Percentiles rank a stretch among this genome's conserved stretches.
Conservation (phyloP, 441 rosid species). For the Bocquillonia castaneifolia region DNA sequence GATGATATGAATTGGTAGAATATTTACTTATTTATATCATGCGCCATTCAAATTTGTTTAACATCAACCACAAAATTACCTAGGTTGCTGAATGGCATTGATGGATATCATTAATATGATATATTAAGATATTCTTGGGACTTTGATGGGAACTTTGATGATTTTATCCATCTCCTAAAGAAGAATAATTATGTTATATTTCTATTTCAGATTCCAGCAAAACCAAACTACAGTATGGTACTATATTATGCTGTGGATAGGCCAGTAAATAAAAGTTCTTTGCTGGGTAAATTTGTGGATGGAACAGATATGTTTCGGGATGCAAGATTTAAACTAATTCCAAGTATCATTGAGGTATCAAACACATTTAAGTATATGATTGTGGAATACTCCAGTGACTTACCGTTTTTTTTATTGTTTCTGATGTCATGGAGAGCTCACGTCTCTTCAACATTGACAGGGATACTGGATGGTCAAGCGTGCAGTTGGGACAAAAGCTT, state of each 20-base stretch:
- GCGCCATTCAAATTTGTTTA: not conserved
- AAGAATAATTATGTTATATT: conserved; percentile 2
- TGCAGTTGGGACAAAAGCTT: conserved; percentile 91
- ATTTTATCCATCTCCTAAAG: conserved; percentile 13
- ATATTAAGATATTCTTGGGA: conserved; percentile 11
- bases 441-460: conserved; percentile 32
- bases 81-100: conserved; percentile 7
- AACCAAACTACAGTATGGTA: conserved; percentile 81
- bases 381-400: not conserved
- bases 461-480: conserved; percentile 98
- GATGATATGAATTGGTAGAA: not conserved
- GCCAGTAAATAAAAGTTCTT: conserved; percentile 61
- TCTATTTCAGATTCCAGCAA: conserved; percentile 67
- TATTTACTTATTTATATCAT: not conserved
- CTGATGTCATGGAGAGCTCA: not conserved
- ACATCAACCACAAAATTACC: not conserved
- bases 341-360: conserved; percentile 71
- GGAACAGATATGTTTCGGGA: conserved; percentile 76
- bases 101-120: not conserved
- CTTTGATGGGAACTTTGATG: not conserved
- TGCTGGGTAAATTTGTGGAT: conserved; percentile 68
- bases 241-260: conserved; percentile 75
- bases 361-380: not conserved
- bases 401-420: conserved; percentile 16
- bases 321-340: conserved; percentile 81